Evolutionary conservation across 495 filamentous ascomycete genomes (phyloP).

Genomic region (Cenococcum geophilum): DNA sequence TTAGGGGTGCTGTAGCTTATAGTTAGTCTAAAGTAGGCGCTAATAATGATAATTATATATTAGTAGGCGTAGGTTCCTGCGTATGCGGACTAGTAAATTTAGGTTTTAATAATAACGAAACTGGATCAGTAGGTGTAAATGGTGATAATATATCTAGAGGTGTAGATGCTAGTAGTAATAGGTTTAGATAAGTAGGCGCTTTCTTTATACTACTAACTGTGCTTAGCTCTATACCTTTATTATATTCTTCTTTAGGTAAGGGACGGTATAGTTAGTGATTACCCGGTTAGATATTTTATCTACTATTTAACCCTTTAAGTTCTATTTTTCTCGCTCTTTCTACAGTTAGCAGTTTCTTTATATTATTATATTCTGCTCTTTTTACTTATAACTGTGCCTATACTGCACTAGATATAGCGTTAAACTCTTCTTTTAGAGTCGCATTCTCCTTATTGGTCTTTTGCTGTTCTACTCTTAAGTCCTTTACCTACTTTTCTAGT

Average conservation of each 20-base stretch:
- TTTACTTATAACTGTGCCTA: conserved; percentile 1
- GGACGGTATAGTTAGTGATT: not conserved
- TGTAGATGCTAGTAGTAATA: not conserved
- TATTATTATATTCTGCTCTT: not conserved
- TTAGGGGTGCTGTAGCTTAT: too few species aligned
- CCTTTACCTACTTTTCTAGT: not conserved
- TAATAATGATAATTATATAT: too few species aligned
- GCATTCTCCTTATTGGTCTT: not conserved
- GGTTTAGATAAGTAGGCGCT: not conserved
- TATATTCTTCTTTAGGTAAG: not conserved
- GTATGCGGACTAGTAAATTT: too few species aligned
- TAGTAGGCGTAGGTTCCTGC: too few species aligned
- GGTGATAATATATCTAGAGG: too few species aligned
- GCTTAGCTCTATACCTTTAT: not conserved
- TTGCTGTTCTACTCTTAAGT: not conserved
- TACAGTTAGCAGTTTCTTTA: not conserved
- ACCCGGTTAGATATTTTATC: too few species aligned
- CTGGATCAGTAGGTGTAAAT: too few species aligned
- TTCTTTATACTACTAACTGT: not conserved
- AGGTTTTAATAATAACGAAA: too few species aligned
- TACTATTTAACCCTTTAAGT: not conserved
- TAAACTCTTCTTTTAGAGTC: not conserved
- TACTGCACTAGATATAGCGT: not conserved
- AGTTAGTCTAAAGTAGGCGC: too few species aligned
- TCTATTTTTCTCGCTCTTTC: not conserved